Evolutionary conservation across 2,329 filamentous ascomycete genomes (phyloP), one percentile per base, ranked within the genome.

Genomic region (Penicillium sp.): DNA sequence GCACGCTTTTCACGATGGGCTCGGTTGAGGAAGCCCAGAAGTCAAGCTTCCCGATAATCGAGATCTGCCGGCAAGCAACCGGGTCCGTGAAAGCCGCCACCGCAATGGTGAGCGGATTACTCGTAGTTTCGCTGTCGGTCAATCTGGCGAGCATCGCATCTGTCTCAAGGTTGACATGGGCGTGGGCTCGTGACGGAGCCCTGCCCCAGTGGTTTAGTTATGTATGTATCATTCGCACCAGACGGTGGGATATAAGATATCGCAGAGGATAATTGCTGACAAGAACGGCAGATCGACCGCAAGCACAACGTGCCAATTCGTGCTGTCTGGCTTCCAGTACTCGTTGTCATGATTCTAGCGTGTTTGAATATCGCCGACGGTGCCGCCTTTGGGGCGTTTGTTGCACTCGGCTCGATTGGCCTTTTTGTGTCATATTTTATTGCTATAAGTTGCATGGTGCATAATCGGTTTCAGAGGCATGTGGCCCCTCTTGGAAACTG

Each of bases 101-200:
- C 2, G 71, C 73, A 13, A 72, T 81, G 66, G 54, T 57, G 10
- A 53, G 33, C 21, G 54, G 54, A 12, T 66, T 77, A 7, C 67
- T 70, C 0, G 67, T 77, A 0, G 64, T 81, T 15, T 68, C 75
- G 0, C 60, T 78, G 0, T 63, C 79, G 36, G 68, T 73, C 17
- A 72, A 76, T 49, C 69, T 78, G 39, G 73, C 75, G 0, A 74
- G 74, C 36, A 75, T 81, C 2, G 79, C 81, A 0, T 81, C 79
- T 0, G 78, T 78, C 0, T 79, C 79, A 0, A 76, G 80, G 3
- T 65, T 82, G 1, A 77, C 78, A 0, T 82, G 80, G 80, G 77
- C 78, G 0, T 82, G 81, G 70, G 77, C 80, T 13, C 67, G 77
- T 5, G 81, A 82, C 54, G 78, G 78, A 3, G 80, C 77, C 6